Percentiles rank a stretch among this genome's conserved stretches.
phyloP scores from a whole-genome alignment of 2,329 filamentous ascomycete genomes.

The Lomentospora prolificans region DNA sequence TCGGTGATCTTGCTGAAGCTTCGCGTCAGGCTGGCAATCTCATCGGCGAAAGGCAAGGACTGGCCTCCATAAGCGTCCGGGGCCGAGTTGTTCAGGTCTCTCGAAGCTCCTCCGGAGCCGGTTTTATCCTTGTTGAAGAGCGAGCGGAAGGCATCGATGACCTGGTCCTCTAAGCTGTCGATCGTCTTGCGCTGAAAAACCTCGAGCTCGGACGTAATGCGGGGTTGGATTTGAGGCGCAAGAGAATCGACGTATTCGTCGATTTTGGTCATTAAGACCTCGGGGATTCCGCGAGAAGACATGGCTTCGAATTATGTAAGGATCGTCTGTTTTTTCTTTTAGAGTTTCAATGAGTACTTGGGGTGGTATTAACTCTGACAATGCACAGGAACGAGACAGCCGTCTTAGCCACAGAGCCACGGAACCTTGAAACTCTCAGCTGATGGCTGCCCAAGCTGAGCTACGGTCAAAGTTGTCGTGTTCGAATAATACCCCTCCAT shows the following conservation, averaged over 20 bases:
- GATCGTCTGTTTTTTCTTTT: too few relatives aligned
- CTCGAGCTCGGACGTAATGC: conserved; percentile 33
- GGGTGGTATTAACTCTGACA: too few relatives aligned
- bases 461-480: too few relatives aligned
- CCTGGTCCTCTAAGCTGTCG: conserved; percentile 32
- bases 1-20: conserved; percentile 29
- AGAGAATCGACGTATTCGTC: conserved; percentile 38
- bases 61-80: conserved; percentile 31
- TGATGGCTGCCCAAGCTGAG: too few relatives aligned
- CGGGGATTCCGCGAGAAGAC: conserved; percentile 28
- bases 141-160: conserved; percentile 33
- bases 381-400: too few relatives aligned
- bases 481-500: too few relatives aligned
- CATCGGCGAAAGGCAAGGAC: conserved; percentile 34
- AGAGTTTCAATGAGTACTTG: too few relatives aligned
- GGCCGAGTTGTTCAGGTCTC: conserved; percentile 22
- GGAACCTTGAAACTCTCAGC: too few relatives aligned
- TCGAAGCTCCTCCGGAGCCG: conserved; percentile 11
- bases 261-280: conserved; percentile 32
- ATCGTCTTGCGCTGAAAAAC: conserved; percentile 34
- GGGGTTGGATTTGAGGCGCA: conserved; percentile 34
- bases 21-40: conserved; percentile 30
- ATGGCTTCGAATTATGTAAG: too few relatives aligned
- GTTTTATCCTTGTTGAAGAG: conserved; percentile 28
- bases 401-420: too few relatives aligned